phyloP scores from a whole-genome alignment of 768 basidiomycete species.

The Tricholoma flavovirens region DNA sequence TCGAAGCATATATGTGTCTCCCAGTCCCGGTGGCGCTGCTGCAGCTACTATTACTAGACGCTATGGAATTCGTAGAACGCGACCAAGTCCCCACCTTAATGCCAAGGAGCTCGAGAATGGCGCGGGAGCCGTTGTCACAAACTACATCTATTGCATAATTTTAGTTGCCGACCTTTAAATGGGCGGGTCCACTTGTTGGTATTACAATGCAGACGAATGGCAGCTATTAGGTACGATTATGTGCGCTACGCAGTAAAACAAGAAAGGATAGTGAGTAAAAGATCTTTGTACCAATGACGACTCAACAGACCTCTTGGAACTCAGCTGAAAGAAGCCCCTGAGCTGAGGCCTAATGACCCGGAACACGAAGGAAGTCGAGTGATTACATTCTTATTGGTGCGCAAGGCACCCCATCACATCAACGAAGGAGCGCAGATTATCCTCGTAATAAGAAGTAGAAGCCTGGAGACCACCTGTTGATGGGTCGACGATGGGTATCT shows the following conservation, averaged over 20 bases:
- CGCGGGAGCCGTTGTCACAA: background rate
- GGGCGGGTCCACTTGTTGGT: background rate
- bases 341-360: slow-evolving; percentile 1
- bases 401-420: background rate
- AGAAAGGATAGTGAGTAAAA: background rate
- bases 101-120: background rate
- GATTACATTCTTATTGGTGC: background rate
- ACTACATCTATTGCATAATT: background rate
- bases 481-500: background rate
- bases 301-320: background rate
- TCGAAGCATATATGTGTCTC: background rate
- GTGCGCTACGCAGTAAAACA: background rate
- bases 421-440: slow-evolving; percentile 3
- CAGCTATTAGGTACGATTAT: background rate
- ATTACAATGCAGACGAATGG: background rate
- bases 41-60: background rate
- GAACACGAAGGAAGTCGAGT: slow-evolving; percentile 2
- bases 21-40: background rate
- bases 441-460: slow-evolving; percentile 5
- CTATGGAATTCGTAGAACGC: background rate
- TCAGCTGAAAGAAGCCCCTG: slow-evolving; percentile 1
- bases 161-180: slow-evolving; percentile 2
- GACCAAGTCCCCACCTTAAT: slow-evolving; percentile 1
- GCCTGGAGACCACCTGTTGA: background rate
- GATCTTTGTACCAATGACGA: slow-evolving; percentile 1